These are phyloP conservation scores for Jacaranda copaia DNA, from an alignment of 257 asterid species.

Conservation along the genomic window DNA sequence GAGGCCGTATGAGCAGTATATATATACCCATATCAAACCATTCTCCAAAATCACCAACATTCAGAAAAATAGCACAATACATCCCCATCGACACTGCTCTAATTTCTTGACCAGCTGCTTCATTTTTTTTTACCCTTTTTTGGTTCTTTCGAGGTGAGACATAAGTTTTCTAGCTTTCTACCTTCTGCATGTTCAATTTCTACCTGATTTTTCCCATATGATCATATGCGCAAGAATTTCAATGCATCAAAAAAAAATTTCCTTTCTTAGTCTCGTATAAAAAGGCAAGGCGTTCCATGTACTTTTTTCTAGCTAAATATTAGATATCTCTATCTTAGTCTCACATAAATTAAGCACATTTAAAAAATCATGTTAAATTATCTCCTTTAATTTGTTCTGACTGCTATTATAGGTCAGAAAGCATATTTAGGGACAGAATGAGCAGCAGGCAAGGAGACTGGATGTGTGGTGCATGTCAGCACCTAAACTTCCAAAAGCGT, in stretches of 20 bases:
- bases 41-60: slow-evolving; percentile 50
- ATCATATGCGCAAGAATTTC: no score
- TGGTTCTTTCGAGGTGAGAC: slow-evolving; percentile 24
- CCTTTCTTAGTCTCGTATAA: no score
- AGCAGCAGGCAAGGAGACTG: background rate
- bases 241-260: no score
- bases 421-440: background rate
- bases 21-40: slow-evolving; percentile 51
- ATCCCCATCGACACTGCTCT: background rate
- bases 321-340: no score
- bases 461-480: slow-evolving; percentile 84
- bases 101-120: background rate
- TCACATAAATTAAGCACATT: background rate
- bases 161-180: background rate
- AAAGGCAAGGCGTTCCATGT: no score
- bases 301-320: no score
- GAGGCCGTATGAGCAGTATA: slow-evolving; percentile 47
- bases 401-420: background rate
- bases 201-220: no score
- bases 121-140: background rate
- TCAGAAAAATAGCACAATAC: slow-evolving; percentile 18
- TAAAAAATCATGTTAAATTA: no score
- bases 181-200: no score
- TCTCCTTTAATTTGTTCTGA: background rate
- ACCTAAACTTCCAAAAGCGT: slow-evolving; percentile 72